Percentiles rank a stretch among this genome's conserved stretches.
phyloP scores from a whole-genome alignment of 2,329 filamentous ascomycete genomes.

The Colletotrichum brevisporum region DNA sequence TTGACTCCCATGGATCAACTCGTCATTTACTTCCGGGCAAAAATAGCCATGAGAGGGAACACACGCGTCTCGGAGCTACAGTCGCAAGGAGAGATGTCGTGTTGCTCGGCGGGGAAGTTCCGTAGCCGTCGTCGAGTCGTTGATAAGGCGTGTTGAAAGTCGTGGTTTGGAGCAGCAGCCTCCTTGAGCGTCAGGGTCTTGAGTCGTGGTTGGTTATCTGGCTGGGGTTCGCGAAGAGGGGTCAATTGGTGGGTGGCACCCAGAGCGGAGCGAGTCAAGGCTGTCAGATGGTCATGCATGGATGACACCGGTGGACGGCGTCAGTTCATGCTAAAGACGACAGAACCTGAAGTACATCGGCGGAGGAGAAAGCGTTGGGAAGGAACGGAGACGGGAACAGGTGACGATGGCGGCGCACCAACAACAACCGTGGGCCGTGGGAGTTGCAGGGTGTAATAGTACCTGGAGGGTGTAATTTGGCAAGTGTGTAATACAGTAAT shows the following conservation, averaged over 20 bases:
- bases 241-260: constrained; percentile 35
- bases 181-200: constrained; percentile 17
- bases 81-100: constrained; percentile 41
- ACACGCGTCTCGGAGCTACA: constrained; percentile 13
- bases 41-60: constrained; percentile 45
- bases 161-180: constrained; percentile 3
- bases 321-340: constrained; percentile 11
- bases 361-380: constrained; percentile 26
- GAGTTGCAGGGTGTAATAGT: not conserved
- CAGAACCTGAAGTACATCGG: too few relatives aligned
- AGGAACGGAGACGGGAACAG: constrained; percentile 16
- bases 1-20: constrained; percentile 45
- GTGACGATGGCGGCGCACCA: constrained; percentile 37
- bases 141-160: constrained; percentile 10
- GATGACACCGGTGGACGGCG: not conserved
- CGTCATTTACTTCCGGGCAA: constrained; percentile 50
- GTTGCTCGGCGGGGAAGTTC: constrained; percentile 39
- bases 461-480: constrained; percentile 11
- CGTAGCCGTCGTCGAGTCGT: constrained; percentile 10
- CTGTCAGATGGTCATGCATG: constrained; percentile 22
- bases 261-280: constrained; percentile 31
- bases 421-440: not conserved
- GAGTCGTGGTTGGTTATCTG: not conserved
- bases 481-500: constrained; percentile 37
- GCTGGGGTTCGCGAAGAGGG: constrained; percentile 24